A percentile compares a stretch with the other conserved stretches of the same genome.
Evolutionary conservation across 495 filamentous ascomycete genomes (phyloP).

Genomic region (Aspergillus leporis): DNA sequence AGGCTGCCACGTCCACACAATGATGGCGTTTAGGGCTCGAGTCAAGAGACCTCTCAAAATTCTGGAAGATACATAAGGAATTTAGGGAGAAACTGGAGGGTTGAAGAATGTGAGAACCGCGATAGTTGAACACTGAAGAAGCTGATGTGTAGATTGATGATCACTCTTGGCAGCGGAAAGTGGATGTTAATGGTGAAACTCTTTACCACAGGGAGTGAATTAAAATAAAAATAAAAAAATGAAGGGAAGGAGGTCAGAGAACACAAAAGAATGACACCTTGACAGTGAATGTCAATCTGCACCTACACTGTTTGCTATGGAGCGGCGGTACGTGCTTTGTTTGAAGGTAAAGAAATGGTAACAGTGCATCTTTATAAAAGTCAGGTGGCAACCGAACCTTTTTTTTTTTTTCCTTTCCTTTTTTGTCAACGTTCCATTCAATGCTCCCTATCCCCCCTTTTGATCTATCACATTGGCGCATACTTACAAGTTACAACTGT

Average conservation of each 20-base stretch:
- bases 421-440: not conserved
- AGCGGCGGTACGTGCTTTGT: not conserved
- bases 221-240: conserved; percentile 3
- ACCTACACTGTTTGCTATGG: too few relatives aligned
- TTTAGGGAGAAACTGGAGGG: not conserved
- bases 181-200: not conserved
- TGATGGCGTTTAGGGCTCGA: not conserved
- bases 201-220: not conserved
- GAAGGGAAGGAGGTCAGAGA: not conserved
- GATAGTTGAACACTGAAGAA: conserved; percentile 1
- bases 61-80: not conserved
- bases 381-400: not conserved
- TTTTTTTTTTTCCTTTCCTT: not conserved
- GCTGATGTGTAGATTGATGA: not conserved
- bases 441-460: not conserved
- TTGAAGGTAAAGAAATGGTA: not conserved
- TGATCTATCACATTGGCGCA: not conserved
- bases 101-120: not conserved
- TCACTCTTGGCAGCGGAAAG: conserved; percentile 4
- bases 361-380: not conserved
- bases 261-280: not conserved
- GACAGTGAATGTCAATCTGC: too few relatives aligned
- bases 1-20: conserved; percentile 1
- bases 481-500: not conserved
- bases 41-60: not conserved